Base-by-base conservation (phyloP, 2,329 filamentous ascomycete species). In the Microcyclospora pomicola region DNA sequence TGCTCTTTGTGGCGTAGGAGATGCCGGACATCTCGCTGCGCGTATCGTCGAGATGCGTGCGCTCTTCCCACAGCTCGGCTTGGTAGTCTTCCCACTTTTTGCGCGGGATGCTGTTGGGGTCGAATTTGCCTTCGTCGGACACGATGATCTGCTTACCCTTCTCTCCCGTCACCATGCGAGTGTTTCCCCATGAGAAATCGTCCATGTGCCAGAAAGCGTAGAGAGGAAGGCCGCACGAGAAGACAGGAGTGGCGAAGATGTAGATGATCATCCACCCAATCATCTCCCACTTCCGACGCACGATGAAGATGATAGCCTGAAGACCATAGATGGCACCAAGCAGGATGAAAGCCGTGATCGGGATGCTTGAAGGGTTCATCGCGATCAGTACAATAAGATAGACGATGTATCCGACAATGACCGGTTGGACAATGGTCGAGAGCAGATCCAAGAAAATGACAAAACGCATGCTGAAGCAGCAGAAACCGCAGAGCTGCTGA, bases 1-100 rank as follows among this genome's bases (percentile, higher is more conserved):
- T 73, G 46, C 73, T 80, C 65, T 92, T 93, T 45, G 91, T 98
- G 39, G 77, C 88, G 57, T 96, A 98, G 39, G 83, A 92, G 66
- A 84, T 82, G 41, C 88, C 88, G n/a, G 86, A 95, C 37, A 88
- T 66, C 60, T 95, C 88, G 9, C 86, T 94, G 42, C 73, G 79
- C 15, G 77, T 67, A 56, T 98, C 91, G 52, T 77, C 73, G 33
- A 94, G 86, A 42, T 81, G 80, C n/a, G 82, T 92, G 63, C 93
- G 84, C 9, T 82, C 81, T 56, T 98, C 91, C 91, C 88, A 98
- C 33, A 98, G 77, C 69, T 96, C 91, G 45, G 82, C 82, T 62
- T 98, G 91, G 61, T 96, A 98, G 54, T 98, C 91, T 61, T 98
- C 91, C 91, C 91, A 98, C 71, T 83, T 91, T 78, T 96, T 98